Conservation (phyloP, 768 basidiomycete genomes). For the Strobilomyces dryophilus region DNA sequence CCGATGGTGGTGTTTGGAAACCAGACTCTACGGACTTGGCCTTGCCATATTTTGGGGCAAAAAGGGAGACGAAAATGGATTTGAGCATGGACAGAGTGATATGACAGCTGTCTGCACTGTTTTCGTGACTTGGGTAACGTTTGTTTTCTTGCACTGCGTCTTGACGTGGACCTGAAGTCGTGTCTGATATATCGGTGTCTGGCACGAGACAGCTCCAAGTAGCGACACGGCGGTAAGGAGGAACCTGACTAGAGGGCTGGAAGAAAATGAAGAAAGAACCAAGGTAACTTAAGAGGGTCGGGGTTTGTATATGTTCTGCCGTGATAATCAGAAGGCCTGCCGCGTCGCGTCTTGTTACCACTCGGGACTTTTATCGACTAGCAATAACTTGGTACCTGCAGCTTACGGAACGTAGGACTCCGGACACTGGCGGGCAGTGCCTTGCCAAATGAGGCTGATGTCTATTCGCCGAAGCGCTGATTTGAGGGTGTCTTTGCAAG, state of each 20-base stretch:
- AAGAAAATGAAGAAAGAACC: not conserved
- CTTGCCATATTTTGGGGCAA: not conserved
- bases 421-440: too few relatives aligned
- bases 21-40: not conserved
- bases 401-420: too few relatives aligned
- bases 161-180: constrained; percentile 46
- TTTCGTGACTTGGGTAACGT: not conserved
- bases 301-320: not conserved
- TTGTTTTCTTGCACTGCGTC: constrained; percentile 43
- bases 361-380: too few relatives aligned
- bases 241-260: not conserved
- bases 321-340: not conserved
- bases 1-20: constrained; percentile 23
- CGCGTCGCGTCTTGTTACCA: too few relatives aligned
- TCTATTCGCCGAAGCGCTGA: too few relatives aligned
- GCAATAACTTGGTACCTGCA: too few relatives aligned
- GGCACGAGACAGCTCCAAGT: not conserved
- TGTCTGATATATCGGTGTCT: not conserved
- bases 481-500: too few relatives aligned
- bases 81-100: not conserved
- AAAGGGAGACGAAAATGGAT: constrained; percentile 2
- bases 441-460: too few relatives aligned
- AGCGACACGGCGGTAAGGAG: not conserved
- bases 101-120: not conserved
- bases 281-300: not conserved